phyloP scores from a whole-genome alignment of 2,329 filamentous ascomycete species.

The Torrubiellomyces zombiae region DNA sequence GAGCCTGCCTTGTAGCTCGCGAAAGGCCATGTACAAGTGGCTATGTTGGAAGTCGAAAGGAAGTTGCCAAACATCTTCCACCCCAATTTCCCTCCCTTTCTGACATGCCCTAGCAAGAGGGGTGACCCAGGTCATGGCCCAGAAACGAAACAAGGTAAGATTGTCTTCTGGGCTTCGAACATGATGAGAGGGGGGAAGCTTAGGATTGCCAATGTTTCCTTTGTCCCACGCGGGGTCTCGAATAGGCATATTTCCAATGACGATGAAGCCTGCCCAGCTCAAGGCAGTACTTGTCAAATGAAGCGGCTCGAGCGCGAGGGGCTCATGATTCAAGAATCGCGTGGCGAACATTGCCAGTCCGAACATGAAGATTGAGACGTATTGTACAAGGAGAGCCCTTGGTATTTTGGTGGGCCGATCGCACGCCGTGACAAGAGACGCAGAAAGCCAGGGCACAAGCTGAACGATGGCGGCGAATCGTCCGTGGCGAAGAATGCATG shows the following conservation, averaged over 20 bases:
- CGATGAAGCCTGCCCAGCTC: constrained; percentile 9
- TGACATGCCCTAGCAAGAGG: constrained; percentile 53
- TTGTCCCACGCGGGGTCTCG: constrained; percentile 18
- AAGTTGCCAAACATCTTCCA: constrained; percentile 68
- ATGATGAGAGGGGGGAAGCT: constrained; percentile 11
- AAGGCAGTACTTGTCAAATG: constrained; percentile 10
- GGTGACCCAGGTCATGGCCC: constrained; percentile 69
- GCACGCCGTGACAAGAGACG: constrained; percentile 18
- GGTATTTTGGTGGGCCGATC: constrained; percentile 25
- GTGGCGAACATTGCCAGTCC: constrained; percentile 13
- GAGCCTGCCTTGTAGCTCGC: constrained; percentile 55
- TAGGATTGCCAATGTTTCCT: constrained; percentile 14
- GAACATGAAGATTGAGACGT: constrained; percentile 16
- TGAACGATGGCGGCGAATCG: constrained; percentile 15
- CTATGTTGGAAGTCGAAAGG: constrained; percentile 70
- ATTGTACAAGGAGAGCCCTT: constrained; percentile 21
- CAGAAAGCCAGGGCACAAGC: constrained; percentile 21
- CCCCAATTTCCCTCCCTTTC: constrained; percentile 49
- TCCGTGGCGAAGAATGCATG: constrained; percentile 13
- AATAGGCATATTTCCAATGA: constrained; percentile 20
- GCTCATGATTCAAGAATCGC: constrained; percentile 12
- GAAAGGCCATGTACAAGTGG: constrained; percentile 57
- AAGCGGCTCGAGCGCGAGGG: constrained; percentile 8
- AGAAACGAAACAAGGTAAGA: constrained; percentile 65
- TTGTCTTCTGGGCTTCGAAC: constrained; percentile 66